phyloP scores from a whole-genome alignment of 129 eudicot genomes.

The Helianthus tuberosus region DNA sequence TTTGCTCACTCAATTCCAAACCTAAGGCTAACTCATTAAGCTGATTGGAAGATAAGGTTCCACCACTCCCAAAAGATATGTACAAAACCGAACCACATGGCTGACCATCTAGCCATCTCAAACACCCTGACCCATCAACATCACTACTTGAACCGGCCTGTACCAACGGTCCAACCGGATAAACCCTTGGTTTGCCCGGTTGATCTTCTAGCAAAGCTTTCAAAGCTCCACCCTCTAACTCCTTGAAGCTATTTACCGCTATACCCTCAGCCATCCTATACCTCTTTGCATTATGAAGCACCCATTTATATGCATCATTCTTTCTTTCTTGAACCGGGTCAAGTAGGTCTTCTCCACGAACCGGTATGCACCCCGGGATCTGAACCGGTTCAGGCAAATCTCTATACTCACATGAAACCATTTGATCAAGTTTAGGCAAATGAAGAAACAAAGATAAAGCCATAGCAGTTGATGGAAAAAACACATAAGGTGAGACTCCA shows the following conservation, averaged over 20 bases:
- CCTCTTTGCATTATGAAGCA: constrained; percentile 46
- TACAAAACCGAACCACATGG: constrained; percentile 61
- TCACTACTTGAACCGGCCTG: constrained; percentile 32
- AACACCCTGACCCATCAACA: constrained; percentile 31
- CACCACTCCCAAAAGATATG: constrained; percentile 74
- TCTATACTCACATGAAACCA: constrained; percentile 45
- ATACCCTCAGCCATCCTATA: constrained; percentile 60
- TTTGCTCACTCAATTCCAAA: constrained; percentile 58
- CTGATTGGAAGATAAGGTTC: constrained; percentile 52
- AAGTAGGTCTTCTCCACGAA: constrained; percentile 47
- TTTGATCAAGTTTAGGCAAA: constrained; percentile 49
- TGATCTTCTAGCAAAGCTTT: constrained; percentile 23
- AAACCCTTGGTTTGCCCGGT: constrained; percentile 48
- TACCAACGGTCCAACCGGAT: constrained; percentile 57
- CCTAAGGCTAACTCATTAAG: constrained; percentile 60
- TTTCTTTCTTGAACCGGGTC: constrained; percentile 56
- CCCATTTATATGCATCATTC: constrained; percentile 57
- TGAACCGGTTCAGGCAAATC: constrained; percentile 48
- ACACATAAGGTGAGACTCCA: constrained; percentile 39
- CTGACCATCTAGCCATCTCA: constrained; percentile 61
- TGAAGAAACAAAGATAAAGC: constrained; percentile 42
- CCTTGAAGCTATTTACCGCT: constrained; percentile 51
- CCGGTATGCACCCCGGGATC: constrained; percentile 66
- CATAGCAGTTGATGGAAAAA: constrained; percentile 48
- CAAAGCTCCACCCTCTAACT: constrained; percentile 50